Evolutionary conservation across 2,329 filamentous ascomycete genomes (phyloP), one percentile per base, ranked within the genome.

Genomic region (Nigrospora osmanthi): DNA sequence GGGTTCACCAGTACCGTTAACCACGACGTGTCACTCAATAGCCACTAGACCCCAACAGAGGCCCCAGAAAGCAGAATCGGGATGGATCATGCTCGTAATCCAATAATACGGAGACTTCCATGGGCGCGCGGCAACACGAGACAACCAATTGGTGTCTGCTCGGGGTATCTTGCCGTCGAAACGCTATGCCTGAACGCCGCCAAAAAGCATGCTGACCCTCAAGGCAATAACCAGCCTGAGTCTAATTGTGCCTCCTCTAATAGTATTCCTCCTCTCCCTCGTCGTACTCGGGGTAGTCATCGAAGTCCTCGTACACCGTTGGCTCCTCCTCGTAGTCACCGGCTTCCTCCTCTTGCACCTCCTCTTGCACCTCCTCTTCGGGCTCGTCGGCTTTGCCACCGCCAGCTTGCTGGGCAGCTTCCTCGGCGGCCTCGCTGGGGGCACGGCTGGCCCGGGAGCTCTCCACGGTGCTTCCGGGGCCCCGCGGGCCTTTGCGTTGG

Each of bases 401-500:
- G 1, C 47, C 42, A 7, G 32, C 42, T 17, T 47, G 42, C 36
- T 40, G 45, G 7, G 42, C 35, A 11, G 38, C 19, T 28, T 36
- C 55, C 17, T 54, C 59, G 4, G 55, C 59, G 13, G 54, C 51
- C 23, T 59, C 58, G 48, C 65, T 67, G 9, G 56, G 58, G 2
- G 60, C 59, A 6, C 58, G 58, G 45, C 64, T 68, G 37, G 58
- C 57, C 38, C 54, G 54, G n/a, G 53, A 56, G 42, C 63, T 67
- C 5, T 60, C 56, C 13, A 56, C 59, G 42, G 67, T 66, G 46
- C 73, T 77, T 0, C 75, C 75, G 0, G 73, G 68, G 0, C 70
- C 72, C 2, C 58, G 62, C 32, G 60, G 59, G 15, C 42, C 34
- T 50, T 68, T 66, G 17, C 64, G 61, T 52, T 66, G 61, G 53